Percentiles rank a stretch among this genome's conserved stretches.
phyloP scores from a whole-genome alignment of 2,329 filamentous ascomycete species.

The Alternaria incomplexa region DNA sequence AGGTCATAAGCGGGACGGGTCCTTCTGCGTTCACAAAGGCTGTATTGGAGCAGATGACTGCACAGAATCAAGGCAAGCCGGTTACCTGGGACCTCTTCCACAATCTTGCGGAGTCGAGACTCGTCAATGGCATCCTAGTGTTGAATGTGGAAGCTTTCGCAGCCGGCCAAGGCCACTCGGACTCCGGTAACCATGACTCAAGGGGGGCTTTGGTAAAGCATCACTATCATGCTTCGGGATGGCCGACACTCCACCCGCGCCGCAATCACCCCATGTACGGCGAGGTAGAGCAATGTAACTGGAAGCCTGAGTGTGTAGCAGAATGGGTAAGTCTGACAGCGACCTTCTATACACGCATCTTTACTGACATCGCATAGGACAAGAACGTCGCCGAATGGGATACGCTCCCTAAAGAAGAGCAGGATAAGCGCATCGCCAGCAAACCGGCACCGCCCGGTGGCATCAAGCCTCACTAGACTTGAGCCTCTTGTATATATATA shows the following conservation, averaged over 20 bases:
- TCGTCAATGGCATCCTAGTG: constrained; percentile 69
- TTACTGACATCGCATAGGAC: constrained; percentile 50
- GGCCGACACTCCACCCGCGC: constrained; percentile 70
- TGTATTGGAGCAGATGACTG: constrained; percentile 69
- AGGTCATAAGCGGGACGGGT: constrained; percentile 75
- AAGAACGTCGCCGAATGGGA: constrained; percentile 67
- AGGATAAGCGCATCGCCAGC: constrained; percentile 57
- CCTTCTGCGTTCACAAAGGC: constrained; percentile 73
- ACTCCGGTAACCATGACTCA: constrained; percentile 73
- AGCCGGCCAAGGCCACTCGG: constrained; percentile 74
- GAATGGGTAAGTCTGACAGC: constrained; percentile 56
- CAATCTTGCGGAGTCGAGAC: constrained; percentile 68
- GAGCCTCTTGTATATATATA: background rate
- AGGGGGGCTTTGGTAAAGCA: constrained; percentile 72
- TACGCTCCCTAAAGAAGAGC: constrained; percentile 64
- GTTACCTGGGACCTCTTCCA: constrained; percentile 71
- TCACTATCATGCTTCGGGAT: constrained; percentile 76
- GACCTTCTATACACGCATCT: background rate
- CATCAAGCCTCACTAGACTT: background rate
- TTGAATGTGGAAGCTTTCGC: constrained; percentile 75
- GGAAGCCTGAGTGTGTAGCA: constrained; percentile 68
- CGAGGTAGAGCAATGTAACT: constrained; percentile 74
- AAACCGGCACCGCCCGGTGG: constrained; percentile 28
- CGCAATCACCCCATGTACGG: constrained; percentile 72
- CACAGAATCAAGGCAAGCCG: constrained; percentile 48